Base-by-base conservation (phyloP, 805 yeast species). In the Ogataea zsoltii region DNA sequence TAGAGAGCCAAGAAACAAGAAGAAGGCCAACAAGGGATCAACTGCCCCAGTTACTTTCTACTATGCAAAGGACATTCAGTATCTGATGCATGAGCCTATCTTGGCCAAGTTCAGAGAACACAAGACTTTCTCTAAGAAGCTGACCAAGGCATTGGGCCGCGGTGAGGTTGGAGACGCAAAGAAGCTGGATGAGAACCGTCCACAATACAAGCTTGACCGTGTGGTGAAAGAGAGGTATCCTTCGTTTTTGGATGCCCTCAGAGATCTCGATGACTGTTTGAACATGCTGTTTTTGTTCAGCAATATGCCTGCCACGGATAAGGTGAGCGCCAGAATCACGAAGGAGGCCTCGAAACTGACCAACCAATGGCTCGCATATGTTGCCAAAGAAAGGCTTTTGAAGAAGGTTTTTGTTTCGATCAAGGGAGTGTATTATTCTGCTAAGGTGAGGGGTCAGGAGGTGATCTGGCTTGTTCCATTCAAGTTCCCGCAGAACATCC, bases 21-120 rank as follows among this genome's bases (percentile, higher is more conserved):
- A 86, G 81, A 91, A 89, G 76, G 97, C 97, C 49, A 92, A 90
- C 69, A 94, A 89, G 69, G 98, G 99, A 17, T 87, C 96, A n/a
- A 88, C 97, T 7, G 96, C 95, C 19, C 96, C 96, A 38, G 85
- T 86, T 18, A 94, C 99, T 3, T 95, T 94, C 66, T 94, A 94
- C 71, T 92, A 90, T 66, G 67, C 85, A 53, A 94, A 90, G 68
- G 99, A 94, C 67, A 94, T 94, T 54, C 96, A 91, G 68, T 94
- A 92, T 67, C 74, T 94, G 57, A 71, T 89, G 73, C 99, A 94
- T 66, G 99, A 94, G 71, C 98, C 98, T 3, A 86, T 94, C 19
- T 75, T 94, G 58, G 79, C 77, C 50, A 90, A 88, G 68, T 94
- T 94, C 70, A 82, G 99, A 71, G 96, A 91, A 49, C 98, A 94